Base-by-base conservation (phyloP, 257 asterid species). In the Solanum sejunctum region DNA sequence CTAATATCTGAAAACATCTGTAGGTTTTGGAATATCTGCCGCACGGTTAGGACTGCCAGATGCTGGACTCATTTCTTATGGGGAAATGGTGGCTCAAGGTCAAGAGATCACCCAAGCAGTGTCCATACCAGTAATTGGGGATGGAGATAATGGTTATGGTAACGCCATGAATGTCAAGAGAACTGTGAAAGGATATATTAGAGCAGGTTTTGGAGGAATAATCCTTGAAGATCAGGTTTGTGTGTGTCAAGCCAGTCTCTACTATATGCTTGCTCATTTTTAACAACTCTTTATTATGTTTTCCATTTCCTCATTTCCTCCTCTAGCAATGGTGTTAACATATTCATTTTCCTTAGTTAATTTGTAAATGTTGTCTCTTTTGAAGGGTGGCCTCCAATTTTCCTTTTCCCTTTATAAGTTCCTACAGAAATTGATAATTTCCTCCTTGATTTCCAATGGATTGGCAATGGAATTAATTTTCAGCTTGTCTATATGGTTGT, bases 21-120 rank as follows among this genome's bases (percentile, higher is more conserved):
- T n/a, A 95, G 99, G 99, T 51, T 96, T 96, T 86, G 98, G 99
- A 84, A 93, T 96, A 91, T 94, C 99, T 70, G 99, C 98, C 84
- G 89, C 97, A 72, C 94, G 92, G 84, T 91, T 93, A 89, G 99
- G 97, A 57, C 87, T 94, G 84, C 99, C 99, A 5, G 98, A 96
- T 89, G 91, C 98, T 6, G 99, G 98, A 86, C 91, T 96, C 54
- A 87, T 96, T 87, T 94, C 99, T 49, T 96, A 89, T 61, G 99
- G 98, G 20, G 99, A 96, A 90, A 96, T 94, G 98, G 95, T 93
- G 88, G 93, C 91, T 88, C 98, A 93, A 90, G 99, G 98, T 75
- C 92, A 15, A 70, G 94, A 92, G 87, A 92, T 96, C 83, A 92
- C 96, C 47, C 93, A 89, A 79, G 95, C 99, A 58, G 96, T 92